These are phyloP conservation scores for Cladorrhinum sp. DNA, from an alignment of 2,329 filamentous ascomycete species.

Conservation along the genomic window DNA sequence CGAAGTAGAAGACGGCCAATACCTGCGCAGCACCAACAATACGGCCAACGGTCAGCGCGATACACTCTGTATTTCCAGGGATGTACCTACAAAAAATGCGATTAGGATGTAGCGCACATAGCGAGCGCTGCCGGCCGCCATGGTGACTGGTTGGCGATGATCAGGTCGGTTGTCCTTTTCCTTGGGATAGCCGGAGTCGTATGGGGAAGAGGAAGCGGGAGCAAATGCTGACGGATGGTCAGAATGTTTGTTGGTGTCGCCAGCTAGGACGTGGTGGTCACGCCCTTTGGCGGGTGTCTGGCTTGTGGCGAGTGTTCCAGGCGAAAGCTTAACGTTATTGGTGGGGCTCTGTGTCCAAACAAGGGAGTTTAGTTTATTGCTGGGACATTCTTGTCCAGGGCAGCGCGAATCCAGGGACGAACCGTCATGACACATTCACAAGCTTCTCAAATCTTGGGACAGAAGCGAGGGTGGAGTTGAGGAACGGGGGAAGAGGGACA, in stretches of 20 bases:
- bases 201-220: conserved; percentile 1
- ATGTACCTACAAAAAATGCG: conserved; percentile 72
- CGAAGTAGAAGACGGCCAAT: conserved; percentile 75
- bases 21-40: conserved; percentile 41
- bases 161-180: neutral
- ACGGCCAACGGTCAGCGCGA: conserved; percentile 11
- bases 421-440: conserved; percentile 3
- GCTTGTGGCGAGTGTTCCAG: conserved; percentile 11
- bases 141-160: conserved; percentile 26
- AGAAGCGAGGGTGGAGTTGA: neutral
- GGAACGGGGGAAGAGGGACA: conserved; percentile 12
- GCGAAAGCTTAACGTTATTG: conserved; percentile 15
- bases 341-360: conserved; percentile 13
- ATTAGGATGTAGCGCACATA: conserved; percentile 77
- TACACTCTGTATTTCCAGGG: conserved; percentile 7
- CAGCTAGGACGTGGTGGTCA: neutral
- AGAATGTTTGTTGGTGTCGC: conserved; percentile 4
- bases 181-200: neutral
- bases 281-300: neutral
- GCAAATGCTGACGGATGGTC: neutral
- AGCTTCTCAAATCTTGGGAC: neutral
- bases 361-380: conserved; percentile 9
- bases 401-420: conserved; percentile 1
- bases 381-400: conserved; percentile 16
- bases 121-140: conserved; percentile 68